Evolutionary conservation across 306 rosid genomes (phyloP).

Genomic region (Inga laurina): DNA sequence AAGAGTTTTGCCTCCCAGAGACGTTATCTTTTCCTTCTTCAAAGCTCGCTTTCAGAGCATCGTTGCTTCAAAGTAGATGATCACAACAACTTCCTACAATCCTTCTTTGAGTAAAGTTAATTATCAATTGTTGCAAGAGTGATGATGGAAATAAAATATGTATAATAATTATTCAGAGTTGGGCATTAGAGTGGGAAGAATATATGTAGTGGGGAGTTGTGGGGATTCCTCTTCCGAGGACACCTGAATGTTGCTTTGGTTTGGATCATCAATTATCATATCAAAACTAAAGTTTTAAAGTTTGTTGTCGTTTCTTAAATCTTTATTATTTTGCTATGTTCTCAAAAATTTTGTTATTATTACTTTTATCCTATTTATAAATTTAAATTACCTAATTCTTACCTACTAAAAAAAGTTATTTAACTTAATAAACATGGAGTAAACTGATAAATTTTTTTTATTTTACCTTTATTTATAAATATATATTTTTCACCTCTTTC

Average conservation of each 20-base stretch:
- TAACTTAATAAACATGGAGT: too few relatives aligned
- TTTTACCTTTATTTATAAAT: too few relatives aligned
- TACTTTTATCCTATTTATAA: too few relatives aligned
- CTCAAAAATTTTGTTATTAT: too few relatives aligned
- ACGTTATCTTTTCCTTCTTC: conserved; percentile 27
- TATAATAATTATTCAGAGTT: too few relatives aligned
- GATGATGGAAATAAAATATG: not conserved
- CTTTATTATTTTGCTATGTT: not conserved
- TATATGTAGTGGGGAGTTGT: too few relatives aligned
- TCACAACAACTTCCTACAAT: not conserved
- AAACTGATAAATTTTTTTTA: too few relatives aligned
- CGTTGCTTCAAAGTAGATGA: conserved; percentile 17
- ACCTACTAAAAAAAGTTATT: too few relatives aligned
- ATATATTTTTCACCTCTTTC: too few relatives aligned
- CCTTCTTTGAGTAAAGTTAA: not conserved
- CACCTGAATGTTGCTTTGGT: not conserved
- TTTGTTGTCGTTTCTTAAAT: not conserved
- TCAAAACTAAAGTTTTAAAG: not conserved
- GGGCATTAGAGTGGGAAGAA: too few relatives aligned
- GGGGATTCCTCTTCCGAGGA: not conserved
- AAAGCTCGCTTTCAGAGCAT: conserved; percentile 1
- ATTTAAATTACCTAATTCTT: too few relatives aligned
- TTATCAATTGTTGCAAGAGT: not conserved
- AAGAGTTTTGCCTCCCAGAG: conserved; percentile 37
- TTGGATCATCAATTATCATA: not conserved